Evolutionary conservation across 108 stramenopile species (phyloP), one percentile per base, ranked within the genome.

Genomic region (Cyclotella kingstonii): DNA sequence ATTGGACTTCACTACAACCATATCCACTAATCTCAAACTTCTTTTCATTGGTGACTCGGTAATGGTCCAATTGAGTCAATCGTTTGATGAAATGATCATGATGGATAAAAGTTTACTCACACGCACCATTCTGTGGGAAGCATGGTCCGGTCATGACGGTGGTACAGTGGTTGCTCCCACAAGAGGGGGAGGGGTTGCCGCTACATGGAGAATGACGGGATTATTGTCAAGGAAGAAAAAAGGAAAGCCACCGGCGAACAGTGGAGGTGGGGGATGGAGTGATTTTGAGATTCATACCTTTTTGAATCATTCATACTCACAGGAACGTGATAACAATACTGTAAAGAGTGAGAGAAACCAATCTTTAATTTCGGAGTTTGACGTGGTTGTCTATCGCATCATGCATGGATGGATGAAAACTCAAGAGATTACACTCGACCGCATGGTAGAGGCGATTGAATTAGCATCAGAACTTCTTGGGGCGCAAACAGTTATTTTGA

Each of bases 401-500:
- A 58, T 66, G 54, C 76, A 77, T 43, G 80, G 80, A 33, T 81
- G 80, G 80, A 64, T 77, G 69, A 11, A 44, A 51, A 29, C 34
- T 15, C 9, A 76, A 2, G 55, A 60, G 8, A 62, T 81, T 12
- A 77, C 75, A 12, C 15, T 21, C 5, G 55, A 59, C 15, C 45
- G 60, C 10, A 35, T 81, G 0, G 30, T 59, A 11, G 76, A 76
- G 54, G 60, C 80, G 7, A 30, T 77, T 17, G 41, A 34, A 9
- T 38, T 81, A 28, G 55, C 80, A 15, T 52, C 54, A 31, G 53
- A 67, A 53, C 29, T 77, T 28, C 42, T 77, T 11, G 67, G 72
- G 7, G 72, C 66, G 21, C 40, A 68, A 42, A 73, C 67, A 23
- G 72, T 77, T n/a, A 41, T 77, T 5, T 42, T 81, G 11, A 41